Evolutionary conservation across 2,329 filamentous ascomycete genomes (phyloP).

Genomic region (Tothia fuscella): DNA sequence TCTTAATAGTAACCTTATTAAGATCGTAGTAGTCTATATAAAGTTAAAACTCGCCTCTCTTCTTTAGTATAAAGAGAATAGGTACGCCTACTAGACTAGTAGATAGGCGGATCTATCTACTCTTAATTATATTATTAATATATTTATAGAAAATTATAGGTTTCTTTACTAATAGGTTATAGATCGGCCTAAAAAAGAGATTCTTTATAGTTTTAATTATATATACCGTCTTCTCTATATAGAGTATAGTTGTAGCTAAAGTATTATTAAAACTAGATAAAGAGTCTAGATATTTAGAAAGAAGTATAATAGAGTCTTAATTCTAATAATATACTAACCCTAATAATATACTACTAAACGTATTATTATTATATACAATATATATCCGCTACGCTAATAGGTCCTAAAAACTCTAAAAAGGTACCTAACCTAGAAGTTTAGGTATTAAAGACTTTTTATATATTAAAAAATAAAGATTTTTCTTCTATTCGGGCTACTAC

Average conservation of each 20-base stretch:
- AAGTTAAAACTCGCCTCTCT: constrained; percentile 18
- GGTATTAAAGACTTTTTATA: no score
- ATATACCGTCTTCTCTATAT: background rate
- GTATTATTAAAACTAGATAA: background rate
- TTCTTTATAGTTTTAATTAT: background rate
- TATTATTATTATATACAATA: no score
- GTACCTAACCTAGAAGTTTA: no score
- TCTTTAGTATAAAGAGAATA: constrained; percentile 24
- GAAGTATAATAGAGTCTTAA: no score
- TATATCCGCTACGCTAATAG: no score
- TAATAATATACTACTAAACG: no score
- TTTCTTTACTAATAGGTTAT: background rate
- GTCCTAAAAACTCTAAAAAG: no score
- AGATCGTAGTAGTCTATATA: constrained; percentile 26
- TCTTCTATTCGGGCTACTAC: no score
- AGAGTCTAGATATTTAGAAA: background rate
- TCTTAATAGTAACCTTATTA: constrained; percentile 26
- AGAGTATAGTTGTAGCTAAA: background rate
- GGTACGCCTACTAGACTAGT: constrained; percentile 14
- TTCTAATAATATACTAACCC: no score
- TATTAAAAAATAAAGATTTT: no score
- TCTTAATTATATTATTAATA: constrained; percentile 13
- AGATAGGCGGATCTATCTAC: constrained; percentile 14
- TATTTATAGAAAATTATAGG: constrained; percentile 11
- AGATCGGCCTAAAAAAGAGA: background rate